phyloP scores from a whole-genome alignment of 2,329 filamentous ascomycete genomes.

The Dactylella cylindrospora region DNA sequence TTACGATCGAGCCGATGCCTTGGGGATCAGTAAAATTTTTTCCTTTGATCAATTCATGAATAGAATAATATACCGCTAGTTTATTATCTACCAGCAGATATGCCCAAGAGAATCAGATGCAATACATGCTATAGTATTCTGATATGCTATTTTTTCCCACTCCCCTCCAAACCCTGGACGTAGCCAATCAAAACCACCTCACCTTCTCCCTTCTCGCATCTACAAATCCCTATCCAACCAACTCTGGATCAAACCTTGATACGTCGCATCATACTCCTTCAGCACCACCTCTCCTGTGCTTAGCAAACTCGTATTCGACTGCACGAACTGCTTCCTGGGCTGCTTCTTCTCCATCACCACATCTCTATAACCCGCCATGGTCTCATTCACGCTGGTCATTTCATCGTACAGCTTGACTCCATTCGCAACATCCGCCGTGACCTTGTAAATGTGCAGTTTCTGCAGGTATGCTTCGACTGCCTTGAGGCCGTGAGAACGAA shows the following conservation, averaged over 20 bases:
- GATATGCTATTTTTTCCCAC: no score
- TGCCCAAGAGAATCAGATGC: no score
- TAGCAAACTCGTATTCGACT: conserved; percentile 61
- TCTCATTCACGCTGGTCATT: conserved; percentile 60
- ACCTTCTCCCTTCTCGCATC: background rate
- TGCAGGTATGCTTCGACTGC: conserved; percentile 63
- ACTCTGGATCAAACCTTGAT: conserved; percentile 59
- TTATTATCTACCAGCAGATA: no score
- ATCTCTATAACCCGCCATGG: conserved; percentile 59
- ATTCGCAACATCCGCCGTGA: conserved; percentile 60
- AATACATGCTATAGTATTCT: no score
- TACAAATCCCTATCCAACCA: conserved; percentile 53
- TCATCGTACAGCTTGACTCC: conserved; percentile 62
- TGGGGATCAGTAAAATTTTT: no score
- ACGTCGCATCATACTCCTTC: conserved; percentile 62
- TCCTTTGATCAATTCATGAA: no score
- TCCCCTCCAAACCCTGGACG: no score
- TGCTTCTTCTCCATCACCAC: conserved; percentile 62
- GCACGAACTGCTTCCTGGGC: conserved; percentile 64
- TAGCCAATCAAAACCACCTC: no score
- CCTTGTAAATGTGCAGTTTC: conserved; percentile 64
- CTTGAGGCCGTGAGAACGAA: conserved; percentile 60
- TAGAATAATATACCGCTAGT: no score
- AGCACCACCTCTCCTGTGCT: conserved; percentile 54
- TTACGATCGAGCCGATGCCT: no score